Evolutionary conservation across 495 filamentous ascomycete species (phyloP).

Genomic region (Penicillium paxilli): DNA sequence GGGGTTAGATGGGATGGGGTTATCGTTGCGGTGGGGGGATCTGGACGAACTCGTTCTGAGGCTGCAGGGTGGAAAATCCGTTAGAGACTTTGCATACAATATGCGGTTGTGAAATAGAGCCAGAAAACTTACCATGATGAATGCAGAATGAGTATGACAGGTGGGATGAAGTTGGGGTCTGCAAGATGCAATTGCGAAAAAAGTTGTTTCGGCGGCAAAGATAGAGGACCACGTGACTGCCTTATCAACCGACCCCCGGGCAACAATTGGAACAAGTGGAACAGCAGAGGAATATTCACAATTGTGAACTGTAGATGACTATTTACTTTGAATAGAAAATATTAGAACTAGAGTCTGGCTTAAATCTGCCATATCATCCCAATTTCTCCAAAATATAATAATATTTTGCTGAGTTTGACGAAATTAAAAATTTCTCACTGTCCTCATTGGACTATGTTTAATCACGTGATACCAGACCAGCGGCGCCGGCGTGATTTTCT

Average conservation of each 20-base stretch:
- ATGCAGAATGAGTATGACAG: slow-evolving; percentile 18
- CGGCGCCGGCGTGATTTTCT: slow-evolving; percentile 34
- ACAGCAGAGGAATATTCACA: no score
- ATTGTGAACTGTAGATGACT: no score
- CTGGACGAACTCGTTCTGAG: slow-evolving; percentile 73
- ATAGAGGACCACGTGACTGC: slow-evolving; percentile 26
- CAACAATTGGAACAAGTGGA: neutral
- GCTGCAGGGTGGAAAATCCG: slow-evolving; percentile 44
- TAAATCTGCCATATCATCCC: no score
- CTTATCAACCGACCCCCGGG: slow-evolving; percentile 33
- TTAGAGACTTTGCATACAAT: slow-evolving; percentile 8
- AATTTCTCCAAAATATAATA: no score
- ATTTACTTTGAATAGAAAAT: no score
- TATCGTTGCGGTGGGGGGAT: slow-evolving; percentile 16
- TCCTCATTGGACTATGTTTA: no score
- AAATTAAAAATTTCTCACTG: no score
- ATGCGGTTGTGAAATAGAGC: neutral
- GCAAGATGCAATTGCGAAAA: slow-evolving; percentile 36
- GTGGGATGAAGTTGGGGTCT: slow-evolving; percentile 17
- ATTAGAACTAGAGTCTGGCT: no score
- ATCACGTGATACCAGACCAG: slow-evolving; percentile 33
- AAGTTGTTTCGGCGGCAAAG: slow-evolving; percentile 38
- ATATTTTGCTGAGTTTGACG: no score
- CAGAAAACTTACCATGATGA: slow-evolving; percentile 38
- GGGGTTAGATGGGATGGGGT: slow-evolving; percentile 12